Conservation (phyloP, 78 protist species). For the Dictyostelium purpureum region DNA sequence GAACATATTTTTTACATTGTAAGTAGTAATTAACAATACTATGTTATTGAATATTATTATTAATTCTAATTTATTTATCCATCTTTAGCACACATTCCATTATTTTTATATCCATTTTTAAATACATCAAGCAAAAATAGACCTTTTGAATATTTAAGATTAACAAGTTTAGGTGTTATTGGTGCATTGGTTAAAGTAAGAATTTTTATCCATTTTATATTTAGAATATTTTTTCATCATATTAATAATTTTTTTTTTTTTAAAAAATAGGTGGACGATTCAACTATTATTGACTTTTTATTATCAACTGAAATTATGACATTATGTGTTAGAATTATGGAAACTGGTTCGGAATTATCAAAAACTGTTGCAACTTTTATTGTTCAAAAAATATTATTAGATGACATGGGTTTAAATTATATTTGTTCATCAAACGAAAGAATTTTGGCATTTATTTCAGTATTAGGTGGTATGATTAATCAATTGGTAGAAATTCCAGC, state of each 20-base stretch:
- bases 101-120: slow-evolving; percentile 98
- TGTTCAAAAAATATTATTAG: slow-evolving; percentile 97
- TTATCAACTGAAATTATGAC: slow-evolving; percentile 99
- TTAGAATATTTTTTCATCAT: not conserved
- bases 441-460: slow-evolving; percentile 89
- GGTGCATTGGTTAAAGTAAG: slow-evolving; percentile 98
- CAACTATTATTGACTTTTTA: slow-evolving; percentile 95
- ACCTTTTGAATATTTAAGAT: slow-evolving; percentile 98
- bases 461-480: slow-evolving; percentile 81
- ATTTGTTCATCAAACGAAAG: slow-evolving; percentile 94
- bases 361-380: slow-evolving; percentile 99
- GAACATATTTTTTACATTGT: slow-evolving; percentile 95
- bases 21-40: too few species aligned
- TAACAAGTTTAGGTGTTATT: slow-evolving; percentile 99
- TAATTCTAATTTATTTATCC: too few species aligned
- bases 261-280: slow-evolving; percentile 86
- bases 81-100: slow-evolving; percentile 96
- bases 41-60: too few species aligned
- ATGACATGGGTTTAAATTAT: slow-evolving; percentile 94
- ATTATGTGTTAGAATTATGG: slow-evolving; percentile 99
- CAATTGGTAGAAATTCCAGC: slow-evolving; percentile 85
- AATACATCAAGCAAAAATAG: slow-evolving; percentile 93
- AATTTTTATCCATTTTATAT: not conserved
- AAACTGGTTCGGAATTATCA: slow-evolving; percentile 95
- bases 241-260: not conserved